A percentile compares a stretch with the other conserved stretches of the same genome.
Evolutionary conservation across 208 protist genomes (phyloP).

Genomic region (Blastocrithidia nonstop): DNA sequence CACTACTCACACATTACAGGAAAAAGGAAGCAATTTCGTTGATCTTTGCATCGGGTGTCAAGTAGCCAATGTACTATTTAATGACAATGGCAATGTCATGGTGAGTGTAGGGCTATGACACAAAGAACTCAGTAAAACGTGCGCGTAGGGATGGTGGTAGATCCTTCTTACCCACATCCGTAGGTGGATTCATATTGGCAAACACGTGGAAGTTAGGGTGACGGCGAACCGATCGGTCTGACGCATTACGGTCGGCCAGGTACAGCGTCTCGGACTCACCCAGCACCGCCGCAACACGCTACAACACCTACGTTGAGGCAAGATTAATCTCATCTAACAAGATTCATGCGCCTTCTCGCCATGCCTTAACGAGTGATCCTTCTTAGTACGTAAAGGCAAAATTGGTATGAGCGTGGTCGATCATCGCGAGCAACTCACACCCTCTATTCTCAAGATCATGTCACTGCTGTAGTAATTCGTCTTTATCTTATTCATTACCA

Average conservation of each 20-base stretch:
- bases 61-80: conserved; percentile 74
- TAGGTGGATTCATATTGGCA: conserved; percentile 99
- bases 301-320: conserved; percentile 94
- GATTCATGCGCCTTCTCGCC: conserved; percentile 97
- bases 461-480: conserved; percentile 31
- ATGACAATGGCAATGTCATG: conserved; percentile 92
- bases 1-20: conserved; percentile 73
- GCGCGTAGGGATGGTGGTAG: conserved; percentile 87
- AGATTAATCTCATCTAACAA: conserved; percentile 99
- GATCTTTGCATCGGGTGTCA: conserved; percentile 60
- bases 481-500: too few relatives aligned
- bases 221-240: conserved; percentile 34
- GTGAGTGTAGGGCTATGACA: conserved; percentile 90
- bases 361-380: conserved; percentile 91
- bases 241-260: conserved; percentile 53
- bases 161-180: conserved; percentile 99
- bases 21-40: conserved; percentile 94
- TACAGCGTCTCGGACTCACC: conserved; percentile 83
- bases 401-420: conserved; percentile 31
- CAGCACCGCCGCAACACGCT: conserved; percentile 90
- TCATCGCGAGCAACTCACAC: conserved; percentile 31
- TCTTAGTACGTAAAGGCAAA: conserved; percentile 99
- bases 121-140: conserved; percentile 98
- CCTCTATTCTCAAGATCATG: conserved; percentile 19
- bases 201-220: conserved; percentile 99